Evolutionary conservation across 73 alveolate genomes (phyloP).

Genomic region (Paramecium bursaria): DNA sequence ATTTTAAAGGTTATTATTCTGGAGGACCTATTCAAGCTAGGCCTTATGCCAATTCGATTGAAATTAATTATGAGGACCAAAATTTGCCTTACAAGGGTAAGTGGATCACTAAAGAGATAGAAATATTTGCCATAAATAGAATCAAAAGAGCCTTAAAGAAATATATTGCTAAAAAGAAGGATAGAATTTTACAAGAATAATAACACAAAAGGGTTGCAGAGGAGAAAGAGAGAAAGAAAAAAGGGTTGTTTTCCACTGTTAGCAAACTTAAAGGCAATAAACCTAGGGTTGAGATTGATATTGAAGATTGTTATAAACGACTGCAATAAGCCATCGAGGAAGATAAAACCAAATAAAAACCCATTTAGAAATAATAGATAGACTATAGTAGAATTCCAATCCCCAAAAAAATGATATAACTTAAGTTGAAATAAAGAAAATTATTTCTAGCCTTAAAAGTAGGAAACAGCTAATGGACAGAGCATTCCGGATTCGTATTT

Average conservation of each 20-base stretch:
- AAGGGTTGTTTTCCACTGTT: too few species aligned
- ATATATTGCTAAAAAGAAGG: neutral
- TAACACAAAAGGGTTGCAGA: neutral
- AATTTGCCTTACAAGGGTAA: slow-evolving; percentile 14
- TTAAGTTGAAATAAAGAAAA: slow-evolving; percentile 46
- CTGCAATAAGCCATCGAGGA: neutral
- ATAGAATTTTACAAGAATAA: slow-evolving; percentile 8
- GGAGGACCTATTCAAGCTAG: slow-evolving; percentile 39
- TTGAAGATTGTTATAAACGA: slow-evolving; percentile 44
- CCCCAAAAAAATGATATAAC: slow-evolving; percentile 25
- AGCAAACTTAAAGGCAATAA: too few species aligned
- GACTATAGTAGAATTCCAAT: slow-evolving; percentile 8
- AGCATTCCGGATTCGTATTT: slow-evolving; percentile 41
- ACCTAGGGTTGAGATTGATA: neutral
- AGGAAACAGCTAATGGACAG: slow-evolving; percentile 6
- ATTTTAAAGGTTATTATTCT: slow-evolving; percentile 16
- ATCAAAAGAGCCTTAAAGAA: slow-evolving; percentile 16
- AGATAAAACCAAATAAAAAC: neutral
- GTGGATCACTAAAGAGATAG: slow-evolving; percentile 31
- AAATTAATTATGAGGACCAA: slow-evolving; percentile 5
- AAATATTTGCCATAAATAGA: slow-evolving; percentile 27
- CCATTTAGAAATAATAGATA: neutral
- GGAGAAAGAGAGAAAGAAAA: too few species aligned
- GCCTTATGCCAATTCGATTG: slow-evolving; percentile 54
- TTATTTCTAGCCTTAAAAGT: slow-evolving; percentile 37